phyloP scores from a whole-genome alignment of 345 rosid genomes.

The Triadica sebifera region DNA sequence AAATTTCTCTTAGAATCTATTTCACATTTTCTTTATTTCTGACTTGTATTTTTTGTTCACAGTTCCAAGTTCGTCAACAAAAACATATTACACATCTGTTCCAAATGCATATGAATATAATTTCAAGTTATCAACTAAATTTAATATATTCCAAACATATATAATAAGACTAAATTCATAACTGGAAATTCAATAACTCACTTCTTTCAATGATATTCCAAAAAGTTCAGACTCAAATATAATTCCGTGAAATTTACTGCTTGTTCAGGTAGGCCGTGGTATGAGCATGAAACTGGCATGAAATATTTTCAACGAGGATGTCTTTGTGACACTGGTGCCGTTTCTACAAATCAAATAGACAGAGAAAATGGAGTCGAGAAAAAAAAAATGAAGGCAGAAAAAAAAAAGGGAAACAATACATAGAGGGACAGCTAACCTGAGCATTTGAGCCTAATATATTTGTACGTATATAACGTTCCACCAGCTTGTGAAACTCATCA shows the following conservation, averaged over 20 bases:
- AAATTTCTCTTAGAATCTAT: no score
- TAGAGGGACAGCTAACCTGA: slow-evolving; percentile 49
- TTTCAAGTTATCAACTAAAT: not conserved
- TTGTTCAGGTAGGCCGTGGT: slow-evolving; percentile 32
- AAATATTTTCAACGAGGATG: slow-evolving; percentile 50
- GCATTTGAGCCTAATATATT: slow-evolving; percentile 63
- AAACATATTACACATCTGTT: slow-evolving; percentile 54
- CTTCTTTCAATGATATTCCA: slow-evolving; percentile 64
- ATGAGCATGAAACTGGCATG: slow-evolving; percentile 40
- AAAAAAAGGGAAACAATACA: not conserved
- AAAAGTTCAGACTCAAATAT: slow-evolving; percentile 76
- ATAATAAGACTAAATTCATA: not conserved
- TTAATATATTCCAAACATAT: not conserved
- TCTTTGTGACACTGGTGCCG: slow-evolving; percentile 58
- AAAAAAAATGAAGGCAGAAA: not conserved
- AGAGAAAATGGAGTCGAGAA: not conserved
- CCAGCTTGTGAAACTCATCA: slow-evolving; percentile 64
- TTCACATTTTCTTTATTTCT: no score
- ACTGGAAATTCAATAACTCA: slow-evolving; percentile 28
- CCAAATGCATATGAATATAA: slow-evolving; percentile 56
- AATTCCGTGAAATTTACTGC: slow-evolving; percentile 68
- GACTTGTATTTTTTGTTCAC: no score
- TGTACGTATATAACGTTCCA: slow-evolving; percentile 52
- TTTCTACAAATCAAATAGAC: slow-evolving; percentile 39
- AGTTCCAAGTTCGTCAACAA: slow-evolving; percentile 64